A percentile compares a stretch with the other conserved stretches of the same genome.
Conservation (phyloP, 371 early-diverging fungal genomes). For the Circinella umbellata region DNA sequence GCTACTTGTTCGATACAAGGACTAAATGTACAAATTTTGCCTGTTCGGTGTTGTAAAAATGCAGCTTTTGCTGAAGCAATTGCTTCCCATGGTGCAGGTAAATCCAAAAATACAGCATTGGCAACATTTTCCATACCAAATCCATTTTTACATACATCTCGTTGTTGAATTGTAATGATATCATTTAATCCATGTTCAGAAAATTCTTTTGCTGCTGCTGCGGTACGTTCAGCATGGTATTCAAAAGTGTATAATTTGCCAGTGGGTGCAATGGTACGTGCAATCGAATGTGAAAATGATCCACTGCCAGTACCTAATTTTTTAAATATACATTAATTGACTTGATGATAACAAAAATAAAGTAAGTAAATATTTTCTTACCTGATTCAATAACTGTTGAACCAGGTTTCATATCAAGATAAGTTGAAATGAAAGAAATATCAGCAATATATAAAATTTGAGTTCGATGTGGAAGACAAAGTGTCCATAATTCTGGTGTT, state of each 20-base stretch:
- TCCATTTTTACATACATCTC: conserved; percentile 93
- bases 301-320: conserved; percentile 89
- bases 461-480: conserved; percentile 91
- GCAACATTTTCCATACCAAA: conserved; percentile 78
- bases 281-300: conserved; percentile 94
- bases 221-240: conserved; percentile 85
- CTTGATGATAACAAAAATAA: too few species aligned
- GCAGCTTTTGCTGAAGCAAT: conserved; percentile 82
- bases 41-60: conserved; percentile 77
- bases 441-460: conserved; percentile 95
- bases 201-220: conserved; percentile 80
- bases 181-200: conserved; percentile 73
- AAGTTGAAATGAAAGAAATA: conserved; percentile 84
- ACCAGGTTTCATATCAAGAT: conserved; percentile 88
- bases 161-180: conserved; percentile 71
- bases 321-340: too few species aligned
- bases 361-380: too few species aligned
- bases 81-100: conserved; percentile 97
- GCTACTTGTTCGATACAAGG: conserved; percentile 97
- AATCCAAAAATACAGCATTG: conserved; percentile 93
- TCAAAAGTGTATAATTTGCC: conserved; percentile 95
- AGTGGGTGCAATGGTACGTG: conserved; percentile 82
- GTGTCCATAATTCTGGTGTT: conserved; percentile 96
- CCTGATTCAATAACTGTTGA: conserved; percentile 90
- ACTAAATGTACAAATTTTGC: conserved; percentile 90